phyloP scores from a whole-genome alignment of 306 rosid genomes.

The Inga laurina region DNA sequence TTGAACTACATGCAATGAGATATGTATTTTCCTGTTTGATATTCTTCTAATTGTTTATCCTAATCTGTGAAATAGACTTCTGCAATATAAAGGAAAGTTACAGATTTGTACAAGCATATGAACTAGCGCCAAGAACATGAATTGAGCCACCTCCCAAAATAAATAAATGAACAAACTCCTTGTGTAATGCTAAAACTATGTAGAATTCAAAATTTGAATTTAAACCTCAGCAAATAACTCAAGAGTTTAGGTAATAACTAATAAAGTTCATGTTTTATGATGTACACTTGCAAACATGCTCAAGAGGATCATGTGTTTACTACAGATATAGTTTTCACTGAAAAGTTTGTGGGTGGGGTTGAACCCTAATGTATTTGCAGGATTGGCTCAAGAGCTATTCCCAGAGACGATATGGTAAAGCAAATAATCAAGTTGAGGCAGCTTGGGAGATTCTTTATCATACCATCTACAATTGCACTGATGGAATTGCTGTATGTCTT shows the following conservation, averaged over 20 bases:
- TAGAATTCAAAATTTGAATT: background rate
- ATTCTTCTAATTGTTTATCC: background rate
- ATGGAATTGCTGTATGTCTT: constrained; percentile 72
- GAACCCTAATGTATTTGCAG: constrained; percentile 43
- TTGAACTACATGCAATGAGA: background rate
- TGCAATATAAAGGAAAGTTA: background rate
- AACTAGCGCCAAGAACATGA: constrained; percentile 1
- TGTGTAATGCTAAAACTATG: background rate
- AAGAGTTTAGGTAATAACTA: background rate
- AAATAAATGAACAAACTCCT: background rate
- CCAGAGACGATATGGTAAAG: constrained; percentile 78
- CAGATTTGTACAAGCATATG: background rate
- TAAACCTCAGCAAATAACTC: background rate
- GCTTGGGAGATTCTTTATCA: constrained; percentile 94
- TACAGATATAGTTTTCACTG: background rate
- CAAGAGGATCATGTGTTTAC: constrained; percentile 1
- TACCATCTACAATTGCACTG: constrained; percentile 86
- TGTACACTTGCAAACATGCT: constrained; percentile 1
- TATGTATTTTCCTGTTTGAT: constrained; percentile 10
- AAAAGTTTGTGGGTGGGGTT: constrained; percentile 12
- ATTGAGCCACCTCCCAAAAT: background rate
- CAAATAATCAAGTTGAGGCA: constrained; percentile 63
- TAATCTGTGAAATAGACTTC: background rate
- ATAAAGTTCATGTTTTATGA: background rate
- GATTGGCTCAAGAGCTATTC: constrained; percentile 85